Conservation (phyloP, 2,329 filamentous ascomycete genomes). For the Neopestalotiopsis rosae region DNA sequence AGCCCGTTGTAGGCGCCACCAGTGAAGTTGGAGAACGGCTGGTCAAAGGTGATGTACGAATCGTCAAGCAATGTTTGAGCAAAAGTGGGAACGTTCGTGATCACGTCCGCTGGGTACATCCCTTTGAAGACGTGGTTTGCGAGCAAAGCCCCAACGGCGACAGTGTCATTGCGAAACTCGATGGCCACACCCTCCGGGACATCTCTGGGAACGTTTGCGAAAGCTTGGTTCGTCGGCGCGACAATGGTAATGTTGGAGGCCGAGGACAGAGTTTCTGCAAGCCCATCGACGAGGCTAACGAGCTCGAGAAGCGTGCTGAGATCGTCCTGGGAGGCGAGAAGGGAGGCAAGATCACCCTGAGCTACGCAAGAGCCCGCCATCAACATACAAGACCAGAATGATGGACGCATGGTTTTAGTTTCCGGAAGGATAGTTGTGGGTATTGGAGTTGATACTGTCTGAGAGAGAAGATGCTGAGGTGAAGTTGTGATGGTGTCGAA, state of each 20-base stretch:
- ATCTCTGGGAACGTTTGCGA: conserved; percentile 36
- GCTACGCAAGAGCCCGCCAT: conserved; percentile 22
- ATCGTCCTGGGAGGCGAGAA: conserved; percentile 29
- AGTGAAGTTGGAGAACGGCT: conserved; percentile 44
- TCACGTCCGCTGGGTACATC: conserved; percentile 33
- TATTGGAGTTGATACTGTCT: not conserved
- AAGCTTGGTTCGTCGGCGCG: conserved; percentile 42
- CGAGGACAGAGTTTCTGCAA: conserved; percentile 37
- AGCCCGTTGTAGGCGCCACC: conserved; percentile 42
- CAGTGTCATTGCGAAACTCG: conserved; percentile 33
- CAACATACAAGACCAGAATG: conserved; percentile 14
- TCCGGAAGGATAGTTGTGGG: not conserved
- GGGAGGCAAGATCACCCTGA: conserved; percentile 26
- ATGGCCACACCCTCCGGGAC: conserved; percentile 40
- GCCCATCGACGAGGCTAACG: conserved; percentile 28
- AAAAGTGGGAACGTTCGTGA: conserved; percentile 36
- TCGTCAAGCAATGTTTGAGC: conserved; percentile 35
- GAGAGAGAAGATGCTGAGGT: not conserved
- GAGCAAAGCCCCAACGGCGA: conserved; percentile 37
- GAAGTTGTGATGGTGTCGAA: not conserved
- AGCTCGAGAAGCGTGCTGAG: conserved; percentile 31
- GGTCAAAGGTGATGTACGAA: conserved; percentile 35
- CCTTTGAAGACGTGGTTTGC: conserved; percentile 40
- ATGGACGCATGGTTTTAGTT: conserved; percentile 13
- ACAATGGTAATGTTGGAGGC: conserved; percentile 41